Evolutionary conservation across 306 rosid species (phyloP).

Genomic region (Glycine tomentella): DNA sequence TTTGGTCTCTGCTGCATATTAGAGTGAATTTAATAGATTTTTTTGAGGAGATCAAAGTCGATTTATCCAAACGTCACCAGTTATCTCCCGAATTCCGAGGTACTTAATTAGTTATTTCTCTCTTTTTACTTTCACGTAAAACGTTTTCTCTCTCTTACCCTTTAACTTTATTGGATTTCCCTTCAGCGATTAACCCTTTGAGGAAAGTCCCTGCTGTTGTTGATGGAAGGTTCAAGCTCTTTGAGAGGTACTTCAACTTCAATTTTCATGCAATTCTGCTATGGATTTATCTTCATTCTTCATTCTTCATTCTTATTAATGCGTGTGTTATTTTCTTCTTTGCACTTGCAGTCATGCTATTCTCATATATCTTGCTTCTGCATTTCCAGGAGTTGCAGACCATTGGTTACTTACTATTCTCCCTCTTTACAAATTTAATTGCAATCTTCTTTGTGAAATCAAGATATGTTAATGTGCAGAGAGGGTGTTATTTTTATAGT

Average conservation of each 20-base stretch:
- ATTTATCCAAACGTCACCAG: slow-evolving; percentile 67
- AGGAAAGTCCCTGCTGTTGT: slow-evolving; percentile 78
- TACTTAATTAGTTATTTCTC: background rate
- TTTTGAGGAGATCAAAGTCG: slow-evolving; percentile 74
- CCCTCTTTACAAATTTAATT: slow-evolving; percentile 35
- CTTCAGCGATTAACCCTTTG: slow-evolving; percentile 84
- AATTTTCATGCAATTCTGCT: background rate
- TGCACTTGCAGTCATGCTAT: slow-evolving; percentile 88
- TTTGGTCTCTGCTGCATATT: background rate
- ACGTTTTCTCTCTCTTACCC: background rate
- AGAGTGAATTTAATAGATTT: slow-evolving; percentile 80
- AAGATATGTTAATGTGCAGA: background rate
- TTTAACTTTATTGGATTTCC: background rate
- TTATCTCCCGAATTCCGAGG: slow-evolving; percentile 72
- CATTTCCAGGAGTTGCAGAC: slow-evolving; percentile 81
- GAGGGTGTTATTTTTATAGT: background rate
- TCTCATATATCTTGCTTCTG: slow-evolving; percentile 76
- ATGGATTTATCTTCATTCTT: background rate
- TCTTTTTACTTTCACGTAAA: background rate
- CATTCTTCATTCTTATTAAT: background rate
- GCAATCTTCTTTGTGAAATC: background rate
- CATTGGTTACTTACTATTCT: slow-evolving; percentile 66
- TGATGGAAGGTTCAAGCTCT: slow-evolving; percentile 83
- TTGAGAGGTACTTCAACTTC: slow-evolving; percentile 65
- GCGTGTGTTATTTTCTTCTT: slow-evolving; percentile 8